Percentiles rank a stretch among this genome's conserved stretches.
phyloP scores from a whole-genome alignment of 78 protist genomes.

The Dictyostelium capitatum region DNA sequence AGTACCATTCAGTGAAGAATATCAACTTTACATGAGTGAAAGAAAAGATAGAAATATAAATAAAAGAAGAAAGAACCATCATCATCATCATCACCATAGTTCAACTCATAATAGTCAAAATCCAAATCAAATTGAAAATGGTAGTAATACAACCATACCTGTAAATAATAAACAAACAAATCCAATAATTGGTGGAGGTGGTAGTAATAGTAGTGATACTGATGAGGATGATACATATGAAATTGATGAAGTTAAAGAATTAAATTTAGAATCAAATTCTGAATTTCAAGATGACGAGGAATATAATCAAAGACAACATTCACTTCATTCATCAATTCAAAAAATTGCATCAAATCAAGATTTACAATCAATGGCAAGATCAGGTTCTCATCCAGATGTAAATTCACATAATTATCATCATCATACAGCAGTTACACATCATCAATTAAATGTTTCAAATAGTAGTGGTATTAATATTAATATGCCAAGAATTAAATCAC shows the following conservation, averaged over 20 bases:
- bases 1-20: conserved; percentile 63
- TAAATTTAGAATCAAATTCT: conserved; percentile 7
- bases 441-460: no score
- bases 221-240: background rate
- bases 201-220: background rate
- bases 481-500: no score
- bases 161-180: no score
- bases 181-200: background rate
- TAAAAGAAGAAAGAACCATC: background rate
- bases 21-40: background rate
- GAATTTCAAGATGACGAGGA: conserved; percentile 1
- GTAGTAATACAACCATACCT: background rate
- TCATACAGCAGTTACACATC: background rate
- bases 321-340: background rate
- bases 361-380: background rate
- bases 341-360: background rate
- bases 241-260: background rate
- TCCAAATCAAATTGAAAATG: background rate
- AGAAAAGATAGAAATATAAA: background rate
- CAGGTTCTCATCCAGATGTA: background rate
- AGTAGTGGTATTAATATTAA: no score
- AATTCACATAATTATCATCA: background rate
- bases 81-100: background rate
- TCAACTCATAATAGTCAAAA: no score
- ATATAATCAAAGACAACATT: background rate